These are phyloP conservation scores for Lyophyllum semitale DNA, from an alignment of 768 basidiomycete species.

Conservation along the genomic window DNA sequence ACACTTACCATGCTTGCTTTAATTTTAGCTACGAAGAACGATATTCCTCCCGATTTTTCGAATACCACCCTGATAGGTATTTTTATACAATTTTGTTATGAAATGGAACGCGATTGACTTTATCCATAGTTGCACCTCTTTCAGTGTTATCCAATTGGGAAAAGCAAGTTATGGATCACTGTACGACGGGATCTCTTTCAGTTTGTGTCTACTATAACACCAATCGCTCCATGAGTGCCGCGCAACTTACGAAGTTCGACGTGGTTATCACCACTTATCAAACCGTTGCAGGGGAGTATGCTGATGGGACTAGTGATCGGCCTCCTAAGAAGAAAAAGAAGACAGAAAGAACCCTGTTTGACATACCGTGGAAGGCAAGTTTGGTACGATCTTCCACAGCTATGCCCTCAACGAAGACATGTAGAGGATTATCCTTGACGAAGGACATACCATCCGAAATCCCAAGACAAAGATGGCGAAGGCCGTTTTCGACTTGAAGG, in stretches of 20 bases:
- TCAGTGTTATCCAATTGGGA: constrained; percentile 90
- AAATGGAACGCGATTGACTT: background rate
- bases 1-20: constrained; percentile 88
- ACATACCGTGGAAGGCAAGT: constrained; percentile 79
- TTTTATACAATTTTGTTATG: background rate
- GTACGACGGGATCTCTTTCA: constrained; percentile 50
- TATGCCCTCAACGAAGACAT: background rate
- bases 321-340: constrained; percentile 64
- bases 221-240: constrained; percentile 57
- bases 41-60: constrained; percentile 55
- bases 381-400: background rate
- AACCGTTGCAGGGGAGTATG: constrained; percentile 60
- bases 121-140: constrained; percentile 69
- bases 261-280: constrained; percentile 87
- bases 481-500: constrained; percentile 61
- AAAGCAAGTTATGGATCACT: constrained; percentile 79
- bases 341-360: constrained; percentile 56
- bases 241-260: constrained; percentile 68
- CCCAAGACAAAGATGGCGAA: constrained; percentile 82
- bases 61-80: constrained; percentile 80
- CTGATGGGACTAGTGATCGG: constrained; percentile 28
- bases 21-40: constrained; percentile 73
- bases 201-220: constrained; percentile 73
- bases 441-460: constrained; percentile 88
- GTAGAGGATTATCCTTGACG: constrained; percentile 81